Evolutionary conservation across 306 rosid genomes (phyloP).

Genomic region (Prunus fruticosa): DNA sequence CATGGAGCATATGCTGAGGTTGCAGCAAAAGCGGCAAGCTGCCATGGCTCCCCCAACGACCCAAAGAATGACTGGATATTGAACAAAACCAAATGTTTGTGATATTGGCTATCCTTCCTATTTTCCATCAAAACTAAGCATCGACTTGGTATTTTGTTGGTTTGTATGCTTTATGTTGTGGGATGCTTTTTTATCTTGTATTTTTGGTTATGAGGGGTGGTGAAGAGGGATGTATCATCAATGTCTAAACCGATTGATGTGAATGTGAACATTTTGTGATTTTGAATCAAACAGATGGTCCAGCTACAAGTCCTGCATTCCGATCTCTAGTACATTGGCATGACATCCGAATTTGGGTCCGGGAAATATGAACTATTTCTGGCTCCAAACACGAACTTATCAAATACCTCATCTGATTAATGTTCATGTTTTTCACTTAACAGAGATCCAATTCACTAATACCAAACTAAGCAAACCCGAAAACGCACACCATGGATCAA

Average conservation of each 20-base stretch:
- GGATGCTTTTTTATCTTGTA: too few relatives aligned
- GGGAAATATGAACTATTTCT: too few relatives aligned
- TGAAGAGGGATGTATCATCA: neutral
- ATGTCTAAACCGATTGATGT: neutral
- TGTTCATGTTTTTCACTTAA: too few relatives aligned
- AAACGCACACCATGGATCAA: neutral
- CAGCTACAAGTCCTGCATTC: too few relatives aligned
- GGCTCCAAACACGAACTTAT: too few relatives aligned
- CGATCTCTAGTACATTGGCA: neutral
- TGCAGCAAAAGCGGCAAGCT: conserved; percentile 9
- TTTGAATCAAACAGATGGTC: neutral
- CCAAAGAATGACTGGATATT: conserved; percentile 15
- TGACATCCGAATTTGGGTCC: neutral
- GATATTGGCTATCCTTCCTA: too few relatives aligned
- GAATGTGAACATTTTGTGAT: neutral
- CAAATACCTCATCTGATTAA: too few relatives aligned
- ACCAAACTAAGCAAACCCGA: neutral
- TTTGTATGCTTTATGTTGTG: too few relatives aligned
- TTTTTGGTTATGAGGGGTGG: neutral
- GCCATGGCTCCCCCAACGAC: conserved; percentile 12
- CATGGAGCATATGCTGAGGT: conserved; percentile 4
- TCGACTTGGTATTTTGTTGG: too few relatives aligned
- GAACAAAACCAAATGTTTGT: neutral
- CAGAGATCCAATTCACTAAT: neutral
- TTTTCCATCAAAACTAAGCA: too few relatives aligned